Percentiles rank a stretch among this genome's conserved stretches.
These are phyloP conservation scores for Plasmodium gaboni DNA, from an alignment of 169 alveolate species.

Conservation along the genomic window DNA sequence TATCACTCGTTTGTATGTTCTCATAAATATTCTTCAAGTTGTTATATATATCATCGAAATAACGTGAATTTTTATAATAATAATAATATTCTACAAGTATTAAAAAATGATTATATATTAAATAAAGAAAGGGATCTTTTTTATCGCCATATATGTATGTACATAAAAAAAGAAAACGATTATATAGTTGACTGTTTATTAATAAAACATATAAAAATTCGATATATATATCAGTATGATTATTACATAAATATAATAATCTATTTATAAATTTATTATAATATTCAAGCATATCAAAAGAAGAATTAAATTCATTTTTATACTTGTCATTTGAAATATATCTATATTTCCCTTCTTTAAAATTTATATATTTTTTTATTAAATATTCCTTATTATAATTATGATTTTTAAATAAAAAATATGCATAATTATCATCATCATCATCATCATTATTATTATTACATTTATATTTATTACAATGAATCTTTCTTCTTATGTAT, in stretches of 20 bases:
- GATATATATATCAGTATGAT: constrained; percentile 27
- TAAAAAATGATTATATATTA: constrained; percentile 40
- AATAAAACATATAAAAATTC: constrained; percentile 47
- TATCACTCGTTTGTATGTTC: neutral
- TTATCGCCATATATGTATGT: constrained; percentile 36
- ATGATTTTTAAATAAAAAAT: no score
- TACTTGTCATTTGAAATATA: neutral
- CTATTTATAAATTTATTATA: constrained; percentile 28
- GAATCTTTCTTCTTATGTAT: constrained; percentile 8
- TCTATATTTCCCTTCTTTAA: neutral
- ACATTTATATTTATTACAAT: neutral
- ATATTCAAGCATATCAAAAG: neutral
- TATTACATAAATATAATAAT: constrained; percentile 21
- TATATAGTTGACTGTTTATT: constrained; percentile 46
- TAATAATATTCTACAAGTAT: constrained; percentile 34
- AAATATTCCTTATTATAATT: neutral
- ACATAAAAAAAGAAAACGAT: constrained; percentile 42
- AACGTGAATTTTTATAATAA: constrained; percentile 10
- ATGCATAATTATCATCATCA: neutral
- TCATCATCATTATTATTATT: neutral
- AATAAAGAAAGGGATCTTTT: constrained; percentile 15
- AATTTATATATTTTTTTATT: neutral
- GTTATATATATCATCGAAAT: constrained; percentile 24
- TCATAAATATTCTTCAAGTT: constrained; percentile 17
- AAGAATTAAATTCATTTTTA: neutral